These are phyloP conservation scores for Novymonas esmeraldas DNA, from an alignment of 208 protist genomes.

Conservation along the genomic window DNA sequence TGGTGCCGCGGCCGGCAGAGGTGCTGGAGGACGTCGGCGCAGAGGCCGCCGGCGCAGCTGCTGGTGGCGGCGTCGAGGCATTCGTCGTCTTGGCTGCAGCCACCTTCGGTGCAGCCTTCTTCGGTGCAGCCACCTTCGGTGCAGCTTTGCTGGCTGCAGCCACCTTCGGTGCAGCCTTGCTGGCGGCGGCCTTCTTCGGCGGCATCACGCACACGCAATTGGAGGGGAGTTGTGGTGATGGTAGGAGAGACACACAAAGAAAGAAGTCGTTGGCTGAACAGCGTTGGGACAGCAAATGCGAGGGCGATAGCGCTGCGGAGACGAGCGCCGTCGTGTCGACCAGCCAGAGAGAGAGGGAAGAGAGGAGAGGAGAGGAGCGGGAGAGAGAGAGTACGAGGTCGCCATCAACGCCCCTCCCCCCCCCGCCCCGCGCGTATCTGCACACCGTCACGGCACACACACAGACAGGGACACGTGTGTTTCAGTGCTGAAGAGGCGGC, in stretches of 20 bases:
- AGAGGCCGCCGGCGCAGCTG: neutral
- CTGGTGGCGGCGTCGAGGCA: neutral
- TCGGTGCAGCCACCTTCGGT: conserved; percentile 12
- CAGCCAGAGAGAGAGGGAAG: too few relatives aligned
- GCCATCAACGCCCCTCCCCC: too few relatives aligned
- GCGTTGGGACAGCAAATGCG: neutral
- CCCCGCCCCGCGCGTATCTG: too few relatives aligned
- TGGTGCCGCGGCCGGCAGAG: conserved; percentile 17
- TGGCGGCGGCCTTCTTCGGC: conserved; percentile 13
- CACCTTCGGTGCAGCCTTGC: conserved; percentile 14
- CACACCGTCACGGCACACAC: too few relatives aligned
- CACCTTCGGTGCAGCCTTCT: conserved; percentile 16
- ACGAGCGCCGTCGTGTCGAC: too few relatives aligned
- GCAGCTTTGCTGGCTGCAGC: conserved; percentile 12
- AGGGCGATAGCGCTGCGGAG: too few relatives aligned
- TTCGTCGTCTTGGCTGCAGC: conserved; percentile 14
- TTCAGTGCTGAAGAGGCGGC: too few relatives aligned
- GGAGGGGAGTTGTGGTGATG: neutral
- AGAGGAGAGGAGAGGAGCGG: too few relatives aligned
- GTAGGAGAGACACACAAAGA: neutral
- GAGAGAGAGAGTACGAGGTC: too few relatives aligned
- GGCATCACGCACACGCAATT: too few relatives aligned
- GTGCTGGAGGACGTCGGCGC: conserved; percentile 1
- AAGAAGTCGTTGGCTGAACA: too few relatives aligned
- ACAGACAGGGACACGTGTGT: too few relatives aligned